These are phyloP conservation scores for Pneumocystis murina DNA, from an alignment of 1,139 yeast species.

Conservation along the genomic window DNA sequence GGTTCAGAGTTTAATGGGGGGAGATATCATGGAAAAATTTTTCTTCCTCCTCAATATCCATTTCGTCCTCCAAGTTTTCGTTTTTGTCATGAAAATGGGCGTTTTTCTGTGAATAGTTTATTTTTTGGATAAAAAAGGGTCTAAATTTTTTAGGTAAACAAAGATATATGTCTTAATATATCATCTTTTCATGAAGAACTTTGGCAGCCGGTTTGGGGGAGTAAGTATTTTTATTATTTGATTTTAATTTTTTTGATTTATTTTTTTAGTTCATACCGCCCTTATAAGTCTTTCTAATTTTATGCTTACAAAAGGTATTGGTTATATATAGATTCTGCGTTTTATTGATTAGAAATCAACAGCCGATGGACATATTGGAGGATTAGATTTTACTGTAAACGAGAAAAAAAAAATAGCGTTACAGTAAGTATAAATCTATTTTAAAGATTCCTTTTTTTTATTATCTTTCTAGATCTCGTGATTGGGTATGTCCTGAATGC, in stretches of 20 bases:
- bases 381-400: background rate
- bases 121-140: background rate
- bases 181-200: constrained; percentile 14
- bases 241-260: background rate
- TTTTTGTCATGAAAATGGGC: constrained; percentile 12
- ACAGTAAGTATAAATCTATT: background rate
- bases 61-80: constrained; percentile 14
- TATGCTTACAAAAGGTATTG: background rate
- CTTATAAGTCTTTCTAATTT: background rate
- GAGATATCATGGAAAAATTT: constrained; percentile 12
- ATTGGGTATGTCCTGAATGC: background rate
- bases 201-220: constrained; percentile 15
- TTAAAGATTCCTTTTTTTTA: background rate
- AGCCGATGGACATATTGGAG: background rate
- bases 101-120: background rate
- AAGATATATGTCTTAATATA: constrained; percentile 13
- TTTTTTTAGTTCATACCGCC: background rate
- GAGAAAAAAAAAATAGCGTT: background rate
- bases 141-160: constrained; percentile 11
- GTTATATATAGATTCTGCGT: background rate
- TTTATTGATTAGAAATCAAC: background rate
- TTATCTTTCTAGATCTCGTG: background rate
- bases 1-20: constrained; percentile 4
- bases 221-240: background rate
- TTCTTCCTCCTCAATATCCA: constrained; percentile 12